A percentile compares a stretch with the other conserved stretches of the same genome.
These are phyloP conservation scores for Pichia sp. DNA, from an alignment of 1,139 yeast genomes.

Conservation along the genomic window DNA sequence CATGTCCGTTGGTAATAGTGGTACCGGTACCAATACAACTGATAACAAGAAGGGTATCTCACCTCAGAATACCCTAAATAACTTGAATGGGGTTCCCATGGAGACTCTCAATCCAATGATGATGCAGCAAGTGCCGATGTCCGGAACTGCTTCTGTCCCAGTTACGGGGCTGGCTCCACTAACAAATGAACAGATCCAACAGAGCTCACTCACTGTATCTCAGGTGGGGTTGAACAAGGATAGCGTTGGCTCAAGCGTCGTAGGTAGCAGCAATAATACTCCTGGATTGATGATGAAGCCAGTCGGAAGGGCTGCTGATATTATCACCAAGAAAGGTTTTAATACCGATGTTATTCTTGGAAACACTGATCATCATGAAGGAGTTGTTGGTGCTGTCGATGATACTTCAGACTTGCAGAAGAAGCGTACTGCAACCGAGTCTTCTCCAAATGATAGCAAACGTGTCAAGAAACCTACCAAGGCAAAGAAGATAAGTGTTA, in stretches of 20 bases:
- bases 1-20: background rate
- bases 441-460: no score
- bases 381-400: no score
- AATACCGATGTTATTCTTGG: no score
- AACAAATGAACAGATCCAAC: background rate
- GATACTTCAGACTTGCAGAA: no score
- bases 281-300: constrained; percentile 4
- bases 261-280: constrained; percentile 1
- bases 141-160: background rate
- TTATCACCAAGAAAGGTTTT: no score
- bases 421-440: no score
- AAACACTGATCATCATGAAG: no score
- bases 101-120: background rate
- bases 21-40: background rate
- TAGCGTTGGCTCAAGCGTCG: constrained; percentile 1
- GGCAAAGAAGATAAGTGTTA: no score
- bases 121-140: background rate
- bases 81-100: background rate
- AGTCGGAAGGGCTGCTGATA: background rate
- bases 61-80: no score
- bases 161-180: background rate
- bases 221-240: no score
- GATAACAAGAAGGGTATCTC: background rate
- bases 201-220: background rate
- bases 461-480: no score